A percentile compares a stretch with the other conserved stretches of the same genome.
Conservation (phyloP, 2,329 filamentous ascomycete genomes). For the Botrytis tulipae region DNA sequence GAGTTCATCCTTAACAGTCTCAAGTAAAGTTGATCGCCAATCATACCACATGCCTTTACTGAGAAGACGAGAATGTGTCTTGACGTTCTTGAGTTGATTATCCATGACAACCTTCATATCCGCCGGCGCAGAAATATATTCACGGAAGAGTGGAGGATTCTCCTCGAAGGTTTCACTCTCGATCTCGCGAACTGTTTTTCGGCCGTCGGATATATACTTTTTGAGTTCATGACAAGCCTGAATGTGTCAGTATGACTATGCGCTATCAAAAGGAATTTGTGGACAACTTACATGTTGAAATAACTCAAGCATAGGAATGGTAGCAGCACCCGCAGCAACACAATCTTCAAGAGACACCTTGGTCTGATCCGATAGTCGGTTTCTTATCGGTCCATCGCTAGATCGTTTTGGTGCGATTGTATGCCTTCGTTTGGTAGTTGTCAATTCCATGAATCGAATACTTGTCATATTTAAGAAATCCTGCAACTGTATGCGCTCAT, state of each 20-base stretch:
- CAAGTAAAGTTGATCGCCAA: slow-evolving; percentile 87
- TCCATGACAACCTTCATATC: slow-evolving; percentile 88
- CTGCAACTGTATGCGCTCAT: slow-evolving; percentile 74
- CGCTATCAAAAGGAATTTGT: neutral
- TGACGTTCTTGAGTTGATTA: slow-evolving; percentile 96
- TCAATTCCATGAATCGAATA: slow-evolving; percentile 97
- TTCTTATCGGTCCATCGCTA: slow-evolving; percentile 37
- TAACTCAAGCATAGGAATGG: slow-evolving; percentile 86
- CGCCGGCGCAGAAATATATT: slow-evolving; percentile 82
- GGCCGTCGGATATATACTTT: slow-evolving; percentile 91
- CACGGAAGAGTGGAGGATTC: slow-evolving; percentile 86
- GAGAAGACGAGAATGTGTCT: slow-evolving; percentile 82
- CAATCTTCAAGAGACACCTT: slow-evolving; percentile 67
- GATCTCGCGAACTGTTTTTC: slow-evolving; percentile 85
- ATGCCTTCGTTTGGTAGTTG: slow-evolving; percentile 89
- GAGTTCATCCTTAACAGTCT: slow-evolving; percentile 81
- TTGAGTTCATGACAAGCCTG: slow-evolving; percentile 89
- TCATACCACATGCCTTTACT: slow-evolving; percentile 99
- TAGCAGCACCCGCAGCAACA: slow-evolving; percentile 86
- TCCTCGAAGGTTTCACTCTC: slow-evolving; percentile 85
- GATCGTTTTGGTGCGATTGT: slow-evolving; percentile 63
- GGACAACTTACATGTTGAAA: slow-evolving; percentile 73
- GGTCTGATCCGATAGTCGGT: slow-evolving; percentile 40
- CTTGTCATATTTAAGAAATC: slow-evolving; percentile 94
- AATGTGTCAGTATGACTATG: slow-evolving; percentile 34